These are phyloP conservation scores for Phaeotremella fagi DNA, from an alignment of 768 basidiomycete species.

Conservation along the genomic window DNA sequence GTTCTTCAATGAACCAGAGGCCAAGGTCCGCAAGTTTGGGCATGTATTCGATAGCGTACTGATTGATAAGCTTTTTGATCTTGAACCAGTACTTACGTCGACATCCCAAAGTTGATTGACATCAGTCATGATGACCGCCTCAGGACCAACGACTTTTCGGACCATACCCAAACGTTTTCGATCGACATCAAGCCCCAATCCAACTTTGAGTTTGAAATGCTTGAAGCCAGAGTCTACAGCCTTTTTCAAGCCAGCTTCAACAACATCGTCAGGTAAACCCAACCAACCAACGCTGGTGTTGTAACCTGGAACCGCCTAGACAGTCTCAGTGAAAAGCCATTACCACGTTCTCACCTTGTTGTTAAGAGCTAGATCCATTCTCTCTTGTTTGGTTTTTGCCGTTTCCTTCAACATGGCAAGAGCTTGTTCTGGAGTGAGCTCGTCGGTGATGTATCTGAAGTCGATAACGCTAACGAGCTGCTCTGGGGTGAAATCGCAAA, in stretches of 20 bases:
- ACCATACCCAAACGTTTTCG: conserved; percentile 77
- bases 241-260: conserved; percentile 53
- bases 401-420: conserved; percentile 69
- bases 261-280: conserved; percentile 51
- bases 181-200: conserved; percentile 70
- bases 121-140: conserved; percentile 87
- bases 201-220: conserved; percentile 90
- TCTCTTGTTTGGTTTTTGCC: conserved; percentile 65
- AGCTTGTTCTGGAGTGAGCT: conserved; percentile 81
- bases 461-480: conserved; percentile 62
- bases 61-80: conserved; percentile 55
- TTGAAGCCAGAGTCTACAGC: conserved; percentile 81
- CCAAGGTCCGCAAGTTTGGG: conserved; percentile 54
- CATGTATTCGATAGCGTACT: conserved; percentile 84
- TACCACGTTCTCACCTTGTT: conserved; percentile 9
- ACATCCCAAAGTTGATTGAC: conserved; percentile 63
- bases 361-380: conserved; percentile 66
- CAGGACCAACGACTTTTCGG: conserved; percentile 85
- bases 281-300: conserved; percentile 89
- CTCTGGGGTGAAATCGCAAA: conserved; percentile 70
- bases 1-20: conserved; percentile 75
- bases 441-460: conserved; percentile 85
- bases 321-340: neutral
- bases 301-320: conserved; percentile 69
- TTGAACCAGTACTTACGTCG: neutral